Base-by-base conservation (phyloP, 2,329 filamentous ascomycete species). In the Xylariaceae sp. region DNA sequence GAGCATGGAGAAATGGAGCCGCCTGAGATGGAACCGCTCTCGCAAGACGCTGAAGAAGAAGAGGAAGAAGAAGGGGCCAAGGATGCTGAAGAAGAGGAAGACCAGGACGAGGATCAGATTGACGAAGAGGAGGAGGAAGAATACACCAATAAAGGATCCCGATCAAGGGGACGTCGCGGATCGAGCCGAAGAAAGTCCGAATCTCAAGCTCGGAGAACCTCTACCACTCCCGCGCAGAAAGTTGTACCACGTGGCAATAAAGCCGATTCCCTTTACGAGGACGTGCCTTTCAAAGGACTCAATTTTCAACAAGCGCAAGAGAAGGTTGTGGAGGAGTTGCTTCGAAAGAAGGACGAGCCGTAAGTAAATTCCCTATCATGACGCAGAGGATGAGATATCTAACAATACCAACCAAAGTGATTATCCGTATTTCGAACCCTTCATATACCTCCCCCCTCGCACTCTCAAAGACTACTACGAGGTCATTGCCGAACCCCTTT, bases 301-400 rank as follows among this genome's bases (percentile, higher is more conserved):
- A 83, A 64, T 8, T 92, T 95, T 61, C 88, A 94, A 62, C 77
- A 90, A 60, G 90, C 89, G 0, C 89, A 95, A 62, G 88, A 94
- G 56, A 88, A 89, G 70, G 81, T 95, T 45, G 72, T 95, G 4
- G 80, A 85, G 44, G 87, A 92, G 56, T 66, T 92, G 50, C 75
- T 92, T 11, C 77, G 86, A 37, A 80, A 76, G 53, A 75, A 80
- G 38, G 83, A 89, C 49, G 79, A 82, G 49, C 73, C 78, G 82
- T 86, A 70, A 55, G 77, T 55, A 14, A 36, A 37, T 19, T 46
- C 43, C 45, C 29, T 32, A 10, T 36, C 20, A 16, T 20, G n/a
- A 14, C 27, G 16, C 27, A 16, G 25, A 11, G 22, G 10, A n/a
- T 12, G 16, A 14, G 7, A 23, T 39, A 22, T 12, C 46, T 54